A percentile compares a stretch with the other conserved stretches of the same genome.
phyloP scores from a whole-genome alignment of 2,329 filamentous ascomycete genomes.

The Arthrinium puccinioides region DNA sequence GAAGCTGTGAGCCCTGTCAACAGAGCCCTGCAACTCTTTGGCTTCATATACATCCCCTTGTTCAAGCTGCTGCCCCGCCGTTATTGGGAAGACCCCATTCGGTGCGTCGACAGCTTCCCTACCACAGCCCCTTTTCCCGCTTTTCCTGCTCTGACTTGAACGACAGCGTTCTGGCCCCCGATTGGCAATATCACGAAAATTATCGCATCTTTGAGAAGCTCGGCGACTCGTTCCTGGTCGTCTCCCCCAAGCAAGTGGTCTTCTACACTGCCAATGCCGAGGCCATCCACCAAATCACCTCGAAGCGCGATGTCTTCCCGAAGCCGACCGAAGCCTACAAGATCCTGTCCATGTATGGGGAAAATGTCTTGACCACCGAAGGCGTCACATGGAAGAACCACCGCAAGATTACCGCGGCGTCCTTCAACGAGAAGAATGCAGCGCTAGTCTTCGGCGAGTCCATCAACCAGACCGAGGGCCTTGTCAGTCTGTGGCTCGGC shows the following conservation, averaged over 20 bases:
- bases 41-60: slow-evolving; percentile 46
- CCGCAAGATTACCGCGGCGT: slow-evolving; percentile 62
- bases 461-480: slow-evolving; percentile 53
- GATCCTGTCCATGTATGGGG: slow-evolving; percentile 58
- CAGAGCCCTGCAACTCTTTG: slow-evolving; percentile 47
- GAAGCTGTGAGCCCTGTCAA: slow-evolving; percentile 43
- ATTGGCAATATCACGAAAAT: slow-evolving; percentile 51
- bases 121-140: background rate
- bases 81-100: slow-evolving; percentile 51
- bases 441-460: slow-evolving; percentile 57
- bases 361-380: slow-evolving; percentile 66
- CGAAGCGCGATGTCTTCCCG: slow-evolving; percentile 62
- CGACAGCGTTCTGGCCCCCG: slow-evolving; percentile 37
- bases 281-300: slow-evolving; percentile 57
- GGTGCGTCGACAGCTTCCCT: slow-evolving; percentile 34
- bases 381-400: slow-evolving; percentile 65
- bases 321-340: slow-evolving; percentile 56
- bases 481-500: slow-evolving; percentile 52
- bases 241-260: slow-evolving; percentile 45
- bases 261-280: slow-evolving; percentile 57
- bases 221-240: slow-evolving; percentile 59
- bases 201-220: slow-evolving; percentile 50
- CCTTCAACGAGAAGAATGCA: slow-evolving; percentile 73
- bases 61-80: slow-evolving; percentile 46
- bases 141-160: background rate